Conservation (phyloP, 2,329 filamentous ascomycete species). For the Diaporthe helianthi region DNA sequence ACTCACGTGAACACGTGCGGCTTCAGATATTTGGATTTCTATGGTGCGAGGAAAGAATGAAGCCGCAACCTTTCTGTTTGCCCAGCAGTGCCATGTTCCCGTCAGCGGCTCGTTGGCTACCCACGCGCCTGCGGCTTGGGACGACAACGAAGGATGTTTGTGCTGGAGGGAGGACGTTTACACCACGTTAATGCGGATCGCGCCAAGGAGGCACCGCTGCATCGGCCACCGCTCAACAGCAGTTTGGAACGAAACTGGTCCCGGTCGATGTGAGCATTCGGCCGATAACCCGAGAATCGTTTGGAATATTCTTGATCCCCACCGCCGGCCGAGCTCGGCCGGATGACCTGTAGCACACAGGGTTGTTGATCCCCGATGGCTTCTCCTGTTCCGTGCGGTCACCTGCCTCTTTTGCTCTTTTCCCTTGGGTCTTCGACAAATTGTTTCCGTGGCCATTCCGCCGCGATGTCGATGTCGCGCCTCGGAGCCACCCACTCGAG, state of each 20-base stretch:
- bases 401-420: constrained; percentile 28
- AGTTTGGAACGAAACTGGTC: background rate
- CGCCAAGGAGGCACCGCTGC: background rate
- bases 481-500: constrained; percentile 88
- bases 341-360: background rate
- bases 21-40: background rate
- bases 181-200: constrained; percentile 12
- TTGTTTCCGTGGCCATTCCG: constrained; percentile 86
- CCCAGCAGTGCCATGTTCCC: background rate
- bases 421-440: constrained; percentile 31
- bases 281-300: background rate
- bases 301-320: background rate
- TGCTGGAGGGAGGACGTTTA: background rate
- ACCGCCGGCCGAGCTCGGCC: background rate
- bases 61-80: background rate
- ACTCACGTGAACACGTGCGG: background rate
- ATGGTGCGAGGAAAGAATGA: background rate
- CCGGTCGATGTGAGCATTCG: background rate
- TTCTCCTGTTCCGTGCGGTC: background rate
- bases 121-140: constrained; percentile 6
- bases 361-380: background rate
- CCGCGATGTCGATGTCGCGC: constrained; percentile 85
- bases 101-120: background rate
- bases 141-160: background rate
- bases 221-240: background rate